phyloP scores from a whole-genome alignment of 2,329 filamentous ascomycete species.

The Fusarium sulawesiense region DNA sequence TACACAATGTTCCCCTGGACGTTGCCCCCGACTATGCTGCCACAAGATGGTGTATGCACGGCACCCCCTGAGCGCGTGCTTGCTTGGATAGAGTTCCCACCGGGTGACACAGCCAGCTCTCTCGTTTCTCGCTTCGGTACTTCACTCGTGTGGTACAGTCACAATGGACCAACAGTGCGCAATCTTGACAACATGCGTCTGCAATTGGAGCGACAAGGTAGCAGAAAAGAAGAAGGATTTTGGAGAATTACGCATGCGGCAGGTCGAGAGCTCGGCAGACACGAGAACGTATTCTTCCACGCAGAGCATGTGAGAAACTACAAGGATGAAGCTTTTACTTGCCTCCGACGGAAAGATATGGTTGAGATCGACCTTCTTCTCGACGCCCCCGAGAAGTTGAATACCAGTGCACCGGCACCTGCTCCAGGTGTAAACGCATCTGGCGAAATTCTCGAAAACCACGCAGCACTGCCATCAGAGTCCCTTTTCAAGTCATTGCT shows the following conservation, averaged over 20 bases:
- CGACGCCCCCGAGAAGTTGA: constrained; percentile 43
- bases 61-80: constrained; percentile 77
- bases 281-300: constrained; percentile 86
- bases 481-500: constrained; percentile 62
- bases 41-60: constrained; percentile 80
- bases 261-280: constrained; percentile 82
- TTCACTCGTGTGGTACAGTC: constrained; percentile 51
- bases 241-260: constrained; percentile 86
- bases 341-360: constrained; percentile 76
- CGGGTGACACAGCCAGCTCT: constrained; percentile 53
- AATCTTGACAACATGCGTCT: constrained; percentile 69
- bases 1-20: constrained; percentile 95
- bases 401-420: constrained; percentile 40
- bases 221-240: constrained; percentile 54
- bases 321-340: constrained; percentile 85
- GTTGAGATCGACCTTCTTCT: constrained; percentile 77
- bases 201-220: constrained; percentile 71
- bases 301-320: constrained; percentile 80
- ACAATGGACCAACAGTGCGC: constrained; percentile 60
- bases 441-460: constrained; percentile 16
- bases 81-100: constrained; percentile 73
- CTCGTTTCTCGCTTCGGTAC: constrained; percentile 50
- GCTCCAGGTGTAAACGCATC: constrained; percentile 33
- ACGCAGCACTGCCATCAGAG: constrained; percentile 43
- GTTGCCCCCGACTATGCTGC: constrained; percentile 79